Base-by-base conservation (phyloP, 2,329 filamentous ascomycete species). In the Ophiostoma quercus region DNA sequence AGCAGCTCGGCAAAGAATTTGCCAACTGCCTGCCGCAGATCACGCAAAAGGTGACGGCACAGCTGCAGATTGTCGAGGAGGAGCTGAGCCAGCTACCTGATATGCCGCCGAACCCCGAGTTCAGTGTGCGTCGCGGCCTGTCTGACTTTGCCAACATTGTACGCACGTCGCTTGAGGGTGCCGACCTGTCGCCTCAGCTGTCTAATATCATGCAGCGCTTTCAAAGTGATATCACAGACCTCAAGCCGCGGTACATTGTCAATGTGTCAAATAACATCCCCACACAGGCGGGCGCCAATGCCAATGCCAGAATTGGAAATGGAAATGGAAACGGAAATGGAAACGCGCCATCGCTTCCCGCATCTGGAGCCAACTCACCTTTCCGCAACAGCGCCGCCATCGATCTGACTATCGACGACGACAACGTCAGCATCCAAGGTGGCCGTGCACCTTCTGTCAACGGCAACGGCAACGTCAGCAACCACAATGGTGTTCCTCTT, bases 41-140 rank as follows among this genome's bases (percentile, higher is more conserved):
- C 78, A 79, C 85, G 71, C 78, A 79, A 0, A 88, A 88, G 66
- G 80, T 87, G 0, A 79, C 83, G 3, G 73, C 74, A 0, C 80
- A 85, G 5, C 82, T 90, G 0, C 72, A 78, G 0, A 76, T 81
- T 0, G 86, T 93, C 1, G 80, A 86, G 1, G 74, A 75, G 0
- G 80, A 90, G 70, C 82, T 96, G 0, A 73, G 76, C 0, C 79
- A 78, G 0, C 83, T 94, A 0, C 91, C 91, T 0, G 89, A 92
- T 51, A 84, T 91, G 0, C 89, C 90, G 0, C 78, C 81, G 0
- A 91, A 92, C 62, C 85, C 92, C 0, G 84, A 88, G n/a, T 81
- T 88, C 0, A 86, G 88, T 11, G 83, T 96, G 0, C 84, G 84
- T 25, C 83, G 84, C 1, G 85, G 87, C 12, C 76, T 94, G 0